Evolutionary conservation across 2,329 filamentous ascomycete genomes (phyloP), one percentile per base, ranked within the genome.

Genomic region (Ceratocystis papillata): DNA sequence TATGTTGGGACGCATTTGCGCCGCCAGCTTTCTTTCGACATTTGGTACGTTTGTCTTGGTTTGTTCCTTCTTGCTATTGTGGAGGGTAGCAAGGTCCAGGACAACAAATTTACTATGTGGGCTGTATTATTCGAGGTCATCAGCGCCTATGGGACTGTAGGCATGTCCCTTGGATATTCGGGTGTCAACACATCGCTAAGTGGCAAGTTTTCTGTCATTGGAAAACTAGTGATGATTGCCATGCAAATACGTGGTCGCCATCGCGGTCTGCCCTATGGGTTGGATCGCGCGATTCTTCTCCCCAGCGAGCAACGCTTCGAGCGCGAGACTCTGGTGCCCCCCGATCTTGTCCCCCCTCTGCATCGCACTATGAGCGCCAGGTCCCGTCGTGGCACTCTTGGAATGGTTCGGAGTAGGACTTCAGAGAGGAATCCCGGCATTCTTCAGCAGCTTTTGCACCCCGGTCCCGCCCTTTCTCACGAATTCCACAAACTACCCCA

Each of bases 1-100:
- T 97, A 96, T 71, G 87, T 99, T 63, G 89, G 90, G 2, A 87
- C 89, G 63, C 94, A 99, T 83, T 81, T 99, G 74, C 88, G 94
- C 46, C 86, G 89, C 60, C 94, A 99, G 75, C 82, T 99, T 45
- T 96, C 91, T 65, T 99, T 99, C 77, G 94, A 99, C 76, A 76
- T 99, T 75, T 99, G 94, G 94, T 99, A 91, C 72, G 88, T 99
- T 67, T 96, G 96, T 73, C 75, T 97, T 25, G 94, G 94, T 0
- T 85, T 96, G 71, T 99, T 99, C 77, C 83, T 97, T 73, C 88
- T 99, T 72, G 82, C 88, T 68, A 96, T 99, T 71, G 86, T 89
- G 37, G 95, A 99, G 77, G 93, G 91, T 3, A 67, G 72, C 6
- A 84, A 86, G 17, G 79, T 99, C 12, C 79, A 88, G 72, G 81